Evolutionary conservation across 768 basidiomycete species (phyloP).

Genomic region (Mycena epipterygia): DNA sequence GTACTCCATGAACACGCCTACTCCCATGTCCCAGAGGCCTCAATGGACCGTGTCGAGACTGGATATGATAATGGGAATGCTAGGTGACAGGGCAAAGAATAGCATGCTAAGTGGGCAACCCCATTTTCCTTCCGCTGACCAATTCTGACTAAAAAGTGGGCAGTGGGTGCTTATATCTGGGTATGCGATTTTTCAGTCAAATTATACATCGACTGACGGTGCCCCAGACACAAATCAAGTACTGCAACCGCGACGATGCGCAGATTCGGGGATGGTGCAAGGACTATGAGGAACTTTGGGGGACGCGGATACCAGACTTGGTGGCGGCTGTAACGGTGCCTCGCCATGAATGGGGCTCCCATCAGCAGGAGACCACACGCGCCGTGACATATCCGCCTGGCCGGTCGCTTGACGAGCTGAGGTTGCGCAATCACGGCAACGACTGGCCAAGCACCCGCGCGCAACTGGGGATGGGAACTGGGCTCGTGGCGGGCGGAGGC

Average conservation of each 20-base stretch:
- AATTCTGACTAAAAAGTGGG: slow-evolving; percentile 32
- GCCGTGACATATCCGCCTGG: slow-evolving; percentile 48
- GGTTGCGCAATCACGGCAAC: slow-evolving; percentile 46
- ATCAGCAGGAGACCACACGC: slow-evolving; percentile 24
- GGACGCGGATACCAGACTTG: slow-evolving; percentile 68
- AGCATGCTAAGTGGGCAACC: slow-evolving; percentile 57
- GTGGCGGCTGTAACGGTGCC: slow-evolving; percentile 52
- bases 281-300: slow-evolving; percentile 78
- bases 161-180: slow-evolving; percentile 76
- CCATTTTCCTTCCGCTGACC: background rate
- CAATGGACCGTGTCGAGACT: slow-evolving; percentile 60
- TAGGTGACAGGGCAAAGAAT: slow-evolving; percentile 65
- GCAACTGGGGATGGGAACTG: slow-evolving; percentile 27
- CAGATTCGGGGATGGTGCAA: slow-evolving; percentile 69
- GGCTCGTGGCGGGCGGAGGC: slow-evolving; percentile 23
- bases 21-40: slow-evolving; percentile 43
- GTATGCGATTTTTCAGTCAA: slow-evolving; percentile 54
- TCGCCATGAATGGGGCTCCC: slow-evolving; percentile 22
- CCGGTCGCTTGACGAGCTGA: slow-evolving; percentile 52
- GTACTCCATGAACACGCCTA: slow-evolving; percentile 17
- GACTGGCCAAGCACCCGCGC: slow-evolving; percentile 34
- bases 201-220: background rate
- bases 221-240: slow-evolving; percentile 74
- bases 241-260: slow-evolving; percentile 68
- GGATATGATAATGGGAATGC: slow-evolving; percentile 59